Evolutionary conservation across 352 stramenopile genomes (phyloP).

Genomic region (Phytophthora melonis): DNA sequence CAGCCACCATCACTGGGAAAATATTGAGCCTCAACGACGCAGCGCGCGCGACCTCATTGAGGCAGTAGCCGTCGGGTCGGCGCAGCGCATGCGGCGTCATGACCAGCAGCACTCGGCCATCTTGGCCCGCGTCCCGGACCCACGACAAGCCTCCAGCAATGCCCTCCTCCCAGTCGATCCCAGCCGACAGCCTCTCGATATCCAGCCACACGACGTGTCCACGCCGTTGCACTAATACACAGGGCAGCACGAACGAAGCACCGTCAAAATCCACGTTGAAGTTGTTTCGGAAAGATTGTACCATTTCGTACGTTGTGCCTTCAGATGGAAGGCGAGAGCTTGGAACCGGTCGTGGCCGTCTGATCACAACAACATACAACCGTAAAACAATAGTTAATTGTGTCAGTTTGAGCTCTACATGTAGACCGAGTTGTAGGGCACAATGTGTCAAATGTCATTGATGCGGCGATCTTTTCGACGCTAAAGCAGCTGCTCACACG

Average conservation of each 20-base stretch:
- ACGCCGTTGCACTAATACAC: conserved; percentile 59
- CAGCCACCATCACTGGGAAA: conserved; percentile 74
- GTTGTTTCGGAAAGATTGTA: neutral
- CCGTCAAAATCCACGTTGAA: neutral
- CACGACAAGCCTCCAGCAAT: conserved; percentile 71
- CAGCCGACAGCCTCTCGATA: conserved; percentile 70
- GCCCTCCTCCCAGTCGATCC: conserved; percentile 81
- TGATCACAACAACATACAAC: conserved; percentile 20
- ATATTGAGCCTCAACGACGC: conserved; percentile 69
- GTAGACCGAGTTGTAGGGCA: neutral
- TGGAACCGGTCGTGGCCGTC: conserved; percentile 83
- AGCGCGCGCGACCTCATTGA: conserved; percentile 81
- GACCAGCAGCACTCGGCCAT: conserved; percentile 77
- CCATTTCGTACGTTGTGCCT: conserved; percentile 54
- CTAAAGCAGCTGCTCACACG: conserved; percentile 46
- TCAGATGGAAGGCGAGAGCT: conserved; percentile 75
- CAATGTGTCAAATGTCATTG: neutral
- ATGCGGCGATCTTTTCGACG: conserved; percentile 6
- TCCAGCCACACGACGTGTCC: conserved; percentile 81
- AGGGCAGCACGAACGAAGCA: conserved; percentile 8
- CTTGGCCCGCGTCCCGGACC: conserved; percentile 74
- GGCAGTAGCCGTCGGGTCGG: conserved; percentile 77
- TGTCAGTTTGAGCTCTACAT: neutral
- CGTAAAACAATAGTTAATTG: neutral
- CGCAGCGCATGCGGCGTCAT: conserved; percentile 84